Base-by-base conservation (phyloP, 2,329 filamentous ascomycete species). In the Talaromyces sp. region DNA sequence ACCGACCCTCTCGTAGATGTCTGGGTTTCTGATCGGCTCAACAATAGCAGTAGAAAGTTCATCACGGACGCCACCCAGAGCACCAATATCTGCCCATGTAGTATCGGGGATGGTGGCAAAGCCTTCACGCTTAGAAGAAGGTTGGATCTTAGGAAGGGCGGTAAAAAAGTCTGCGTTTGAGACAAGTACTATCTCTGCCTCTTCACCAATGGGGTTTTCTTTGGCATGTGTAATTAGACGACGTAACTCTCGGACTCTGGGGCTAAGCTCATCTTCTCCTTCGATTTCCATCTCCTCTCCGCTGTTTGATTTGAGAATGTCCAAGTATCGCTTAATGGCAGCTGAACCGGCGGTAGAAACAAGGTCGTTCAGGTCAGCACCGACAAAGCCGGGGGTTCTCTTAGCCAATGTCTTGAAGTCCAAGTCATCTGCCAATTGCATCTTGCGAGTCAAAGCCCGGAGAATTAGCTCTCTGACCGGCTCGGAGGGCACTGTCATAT, bases 101-200 rank as follows among this genome's bases (percentile, higher is more conserved):
- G 94, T 93, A 68, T 92, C 87, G 7, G 94, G 94, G 40, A 97
- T 91, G 0, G 91, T 94, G 11, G 91, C 91, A 72, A 99, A 99
- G 42, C 94, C 94, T 75, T 99, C 93, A 45, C 91, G 86, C 70
- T 93, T 92, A 5, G 89, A 89, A 1, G 90, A 93, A 22, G 91
- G 85, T 68, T 90, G 83, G 56, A 96, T 84, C 52, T 84, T 83
- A 9, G 88, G 84, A 3, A 97, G 81, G 2, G 91, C 92, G 1
- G 80, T 77, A 20, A 87, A 77, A 71, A 97, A 94, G 58, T 96
- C 75, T 70, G 78, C 72, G 77, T 88, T 86, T 2, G 81, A 82
- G 40, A 90, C 83, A 0, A 77, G 75, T 11, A 84, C 76, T 11
- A 77, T 69, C 54, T 83, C 77, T 35, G 77, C 80, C 48, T 86